Conservation (phyloP, 179 eudicot genomes). For the Spergularia azorica region DNA sequence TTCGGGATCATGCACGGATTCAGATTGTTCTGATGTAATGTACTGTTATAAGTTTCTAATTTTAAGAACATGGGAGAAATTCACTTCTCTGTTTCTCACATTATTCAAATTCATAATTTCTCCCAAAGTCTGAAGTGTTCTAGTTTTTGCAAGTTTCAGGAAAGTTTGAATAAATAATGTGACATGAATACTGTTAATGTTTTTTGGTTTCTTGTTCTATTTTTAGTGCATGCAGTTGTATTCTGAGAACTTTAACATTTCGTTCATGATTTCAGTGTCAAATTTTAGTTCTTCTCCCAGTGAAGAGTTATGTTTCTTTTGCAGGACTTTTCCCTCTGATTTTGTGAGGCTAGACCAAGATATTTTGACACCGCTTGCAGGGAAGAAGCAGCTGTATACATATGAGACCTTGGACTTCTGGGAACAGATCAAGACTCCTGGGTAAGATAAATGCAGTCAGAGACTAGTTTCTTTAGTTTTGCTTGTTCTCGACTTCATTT, state of each 20-base stretch:
- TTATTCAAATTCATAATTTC: neutral
- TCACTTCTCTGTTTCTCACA: too few species aligned
- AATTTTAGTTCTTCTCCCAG: neutral
- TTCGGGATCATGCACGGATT: too few species aligned
- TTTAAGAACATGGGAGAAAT: too few species aligned
- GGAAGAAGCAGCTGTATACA: conserved; percentile 83
- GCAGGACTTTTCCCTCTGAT: conserved; percentile 72
- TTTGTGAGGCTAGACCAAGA: conserved; percentile 96
- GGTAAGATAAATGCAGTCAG: conserved; percentile 40
- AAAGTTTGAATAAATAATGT: too few species aligned
- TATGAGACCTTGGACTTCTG: conserved; percentile 91
- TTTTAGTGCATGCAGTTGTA: neutral
- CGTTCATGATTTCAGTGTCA: neutral
- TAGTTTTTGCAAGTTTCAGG: neutral
- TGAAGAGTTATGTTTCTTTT: conserved; percentile 15
- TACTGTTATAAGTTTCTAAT: too few species aligned
- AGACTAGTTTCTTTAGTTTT: neutral
- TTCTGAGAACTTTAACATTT: neutral
- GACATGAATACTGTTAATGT: too few species aligned
- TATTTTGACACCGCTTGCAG: conserved; percentile 93
- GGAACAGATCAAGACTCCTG: conserved; percentile 99
- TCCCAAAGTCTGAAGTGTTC: neutral
- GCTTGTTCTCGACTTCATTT: conserved; percentile 6
- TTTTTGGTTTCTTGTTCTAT: too few species aligned
- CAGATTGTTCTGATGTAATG: too few species aligned